A percentile compares a stretch with the other conserved stretches of the same genome.
These are phyloP conservation scores for Rhizoctonia solani DNA, from an alignment of 1,284 basidiomycete genomes.

Conservation along the genomic window DNA sequence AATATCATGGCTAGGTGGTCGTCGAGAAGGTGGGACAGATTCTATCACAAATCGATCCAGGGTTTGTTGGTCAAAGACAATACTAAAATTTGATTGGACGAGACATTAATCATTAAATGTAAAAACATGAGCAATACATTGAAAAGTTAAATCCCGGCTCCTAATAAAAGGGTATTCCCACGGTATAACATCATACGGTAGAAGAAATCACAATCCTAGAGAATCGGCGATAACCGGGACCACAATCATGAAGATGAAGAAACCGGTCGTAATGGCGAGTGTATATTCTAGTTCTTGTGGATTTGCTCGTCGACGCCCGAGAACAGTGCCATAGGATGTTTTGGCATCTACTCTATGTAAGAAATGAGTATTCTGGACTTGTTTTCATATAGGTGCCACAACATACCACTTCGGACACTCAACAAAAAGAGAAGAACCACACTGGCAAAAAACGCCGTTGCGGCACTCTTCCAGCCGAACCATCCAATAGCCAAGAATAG, in stretches of 20 bases:
- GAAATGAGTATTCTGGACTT: neutral
- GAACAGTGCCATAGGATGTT: constrained; percentile 8
- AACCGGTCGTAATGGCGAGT: constrained; percentile 28
- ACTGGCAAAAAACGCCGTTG: constrained; percentile 19
- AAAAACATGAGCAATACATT: no score
- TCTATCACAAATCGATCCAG: no score
- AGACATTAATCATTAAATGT: no score
- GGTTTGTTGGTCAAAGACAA: no score
- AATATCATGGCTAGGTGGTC: no score
- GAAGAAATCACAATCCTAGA: constrained; percentile 12
- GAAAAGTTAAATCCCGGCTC: no score
- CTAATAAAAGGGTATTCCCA: no score
- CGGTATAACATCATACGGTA: no score
- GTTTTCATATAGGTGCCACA: neutral
- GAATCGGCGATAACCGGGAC: constrained; percentile 10
- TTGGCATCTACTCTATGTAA: constrained; percentile 18
- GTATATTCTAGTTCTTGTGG: constrained; percentile 33
- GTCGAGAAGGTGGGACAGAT: no score
- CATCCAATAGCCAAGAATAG: constrained; percentile 31
- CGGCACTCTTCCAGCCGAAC: constrained; percentile 32
- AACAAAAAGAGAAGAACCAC: constrained; percentile 20
- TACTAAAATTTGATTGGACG: no score
- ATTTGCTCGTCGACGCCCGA: constrained; percentile 25
- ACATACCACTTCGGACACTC: constrained; percentile 28
- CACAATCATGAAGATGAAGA: constrained; percentile 29